Conservation (phyloP, 2,329 filamentous ascomycete genomes). For the Neonectria hederae region DNA sequence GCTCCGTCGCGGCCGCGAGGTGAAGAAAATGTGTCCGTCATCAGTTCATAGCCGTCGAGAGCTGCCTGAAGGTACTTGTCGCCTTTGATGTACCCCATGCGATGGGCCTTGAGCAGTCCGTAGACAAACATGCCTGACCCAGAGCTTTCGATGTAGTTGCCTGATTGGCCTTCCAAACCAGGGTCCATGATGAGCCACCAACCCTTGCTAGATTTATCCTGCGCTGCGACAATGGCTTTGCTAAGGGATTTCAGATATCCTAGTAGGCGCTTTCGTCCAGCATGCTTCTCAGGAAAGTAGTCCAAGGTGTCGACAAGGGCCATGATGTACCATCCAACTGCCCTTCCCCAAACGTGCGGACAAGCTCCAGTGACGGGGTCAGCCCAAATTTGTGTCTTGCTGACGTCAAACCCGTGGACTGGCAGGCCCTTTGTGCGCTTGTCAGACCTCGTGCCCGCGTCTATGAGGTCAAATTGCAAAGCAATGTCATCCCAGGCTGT, state of each 20-base stretch:
- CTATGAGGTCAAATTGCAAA: conserved; percentile 29
- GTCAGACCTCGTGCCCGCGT: conserved; percentile 14
- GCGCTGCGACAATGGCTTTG: conserved; percentile 27
- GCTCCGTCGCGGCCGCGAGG: conserved; percentile 50
- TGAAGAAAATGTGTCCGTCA: conserved; percentile 52
- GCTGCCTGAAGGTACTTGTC: conserved; percentile 43
- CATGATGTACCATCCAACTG: conserved; percentile 36
- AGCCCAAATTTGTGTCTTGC: conserved; percentile 33
- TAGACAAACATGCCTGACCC: conserved; percentile 66
- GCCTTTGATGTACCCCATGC: conserved; percentile 30
- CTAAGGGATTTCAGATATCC: conserved; percentile 22
- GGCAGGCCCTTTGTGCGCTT: conserved; percentile 25
- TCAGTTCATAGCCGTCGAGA: conserved; percentile 26
- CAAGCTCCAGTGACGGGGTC: conserved; percentile 30
- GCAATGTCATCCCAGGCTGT: conserved; percentile 35
- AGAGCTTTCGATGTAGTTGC: conserved; percentile 68
- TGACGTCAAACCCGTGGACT: conserved; percentile 29
- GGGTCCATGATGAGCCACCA: conserved; percentile 68
- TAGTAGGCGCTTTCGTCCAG: conserved; percentile 22
- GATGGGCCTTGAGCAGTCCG: conserved; percentile 54
- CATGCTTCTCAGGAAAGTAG: conserved; percentile 28
- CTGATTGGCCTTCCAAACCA: conserved; percentile 45
- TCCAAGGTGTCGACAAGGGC: conserved; percentile 31
- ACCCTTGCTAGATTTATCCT: conserved; percentile 28
- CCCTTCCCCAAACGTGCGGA: conserved; percentile 33